Evolutionary conservation across 2,329 filamentous ascomycete genomes (phyloP).

Genomic region (Shiraia sp.): DNA sequence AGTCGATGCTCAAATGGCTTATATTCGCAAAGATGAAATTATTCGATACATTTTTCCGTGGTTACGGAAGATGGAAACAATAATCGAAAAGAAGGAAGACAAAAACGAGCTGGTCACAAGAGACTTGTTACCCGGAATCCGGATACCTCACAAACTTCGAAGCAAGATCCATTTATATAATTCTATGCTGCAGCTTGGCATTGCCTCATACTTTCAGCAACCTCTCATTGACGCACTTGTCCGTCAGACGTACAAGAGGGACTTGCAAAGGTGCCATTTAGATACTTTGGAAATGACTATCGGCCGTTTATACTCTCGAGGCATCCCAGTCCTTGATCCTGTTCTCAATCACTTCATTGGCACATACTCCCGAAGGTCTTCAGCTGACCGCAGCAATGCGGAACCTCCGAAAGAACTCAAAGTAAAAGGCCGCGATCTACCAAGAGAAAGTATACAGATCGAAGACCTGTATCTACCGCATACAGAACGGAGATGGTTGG

Average conservation of each 20-base stretch:
- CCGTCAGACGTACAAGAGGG: slow-evolving; percentile 16
- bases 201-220: slow-evolving; percentile 11
- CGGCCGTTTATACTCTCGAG: slow-evolving; percentile 14
- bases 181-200: slow-evolving; percentile 21
- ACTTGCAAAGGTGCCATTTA: slow-evolving; percentile 13
- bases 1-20: slow-evolving; percentile 11
- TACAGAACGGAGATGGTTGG: slow-evolving; percentile 1
- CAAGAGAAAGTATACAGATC: background rate
- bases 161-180: slow-evolving; percentile 27
- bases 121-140: slow-evolving; percentile 1
- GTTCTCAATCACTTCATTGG: slow-evolving; percentile 22
- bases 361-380: slow-evolving; percentile 12
- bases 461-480: background rate
- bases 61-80: slow-evolving; percentile 7
- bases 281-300: slow-evolving; percentile 20
- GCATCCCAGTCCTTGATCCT: slow-evolving; percentile 21
- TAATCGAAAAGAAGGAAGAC: background rate
- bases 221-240: slow-evolving; percentile 16
- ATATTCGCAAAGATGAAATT: slow-evolving; percentile 12
- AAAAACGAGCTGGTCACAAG: background rate
- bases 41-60: slow-evolving; percentile 17
- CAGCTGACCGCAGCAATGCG: slow-evolving; percentile 8
- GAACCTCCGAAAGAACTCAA: background rate
- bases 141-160: slow-evolving; percentile 9
- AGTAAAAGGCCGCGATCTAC: background rate